Conservation (phyloP, 805 yeast species). For the Metschnikowia lunata region DNA sequence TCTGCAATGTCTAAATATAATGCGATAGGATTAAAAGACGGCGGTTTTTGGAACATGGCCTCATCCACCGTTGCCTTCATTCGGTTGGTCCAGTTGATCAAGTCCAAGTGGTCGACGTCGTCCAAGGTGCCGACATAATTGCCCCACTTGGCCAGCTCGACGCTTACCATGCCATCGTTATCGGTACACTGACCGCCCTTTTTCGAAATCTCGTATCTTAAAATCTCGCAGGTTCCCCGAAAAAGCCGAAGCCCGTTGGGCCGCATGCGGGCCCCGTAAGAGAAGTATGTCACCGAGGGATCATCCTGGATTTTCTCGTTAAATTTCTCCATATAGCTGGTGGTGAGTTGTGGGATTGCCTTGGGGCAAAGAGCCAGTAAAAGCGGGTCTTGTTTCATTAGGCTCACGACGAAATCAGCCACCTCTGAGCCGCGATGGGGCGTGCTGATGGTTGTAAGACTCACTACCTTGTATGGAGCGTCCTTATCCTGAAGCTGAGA, state of each 20-base stretch:
- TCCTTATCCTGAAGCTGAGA: constrained; percentile 38
- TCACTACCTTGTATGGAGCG: constrained; percentile 53
- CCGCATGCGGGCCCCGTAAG: constrained; percentile 72
- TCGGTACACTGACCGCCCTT: constrained; percentile 40
- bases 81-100: constrained; percentile 76
- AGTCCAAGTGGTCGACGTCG: constrained; percentile 78
- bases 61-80: constrained; percentile 36
- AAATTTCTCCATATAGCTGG: constrained; percentile 47
- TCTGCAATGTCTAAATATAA: constrained; percentile 68
- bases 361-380: constrained; percentile 22
- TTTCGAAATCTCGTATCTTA: constrained; percentile 28
- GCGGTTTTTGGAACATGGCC: constrained; percentile 25
- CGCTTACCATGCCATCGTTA: constrained; percentile 86
- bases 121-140: constrained; percentile 71
- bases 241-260: constrained; percentile 65
- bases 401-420: constrained; percentile 60
- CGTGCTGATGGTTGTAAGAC: constrained; percentile 80
- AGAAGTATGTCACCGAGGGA: constrained; percentile 65
- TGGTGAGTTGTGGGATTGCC: constrained; percentile 63
- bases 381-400: constrained; percentile 20
- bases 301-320: constrained; percentile 51
- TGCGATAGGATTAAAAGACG: constrained; percentile 60
- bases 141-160: constrained; percentile 80
- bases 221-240: constrained; percentile 57
- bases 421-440: constrained; percentile 86